These are phyloP conservation scores for Kwoniella sp. DNA, from an alignment of 768 basidiomycete species.

Conservation along the genomic window DNA sequence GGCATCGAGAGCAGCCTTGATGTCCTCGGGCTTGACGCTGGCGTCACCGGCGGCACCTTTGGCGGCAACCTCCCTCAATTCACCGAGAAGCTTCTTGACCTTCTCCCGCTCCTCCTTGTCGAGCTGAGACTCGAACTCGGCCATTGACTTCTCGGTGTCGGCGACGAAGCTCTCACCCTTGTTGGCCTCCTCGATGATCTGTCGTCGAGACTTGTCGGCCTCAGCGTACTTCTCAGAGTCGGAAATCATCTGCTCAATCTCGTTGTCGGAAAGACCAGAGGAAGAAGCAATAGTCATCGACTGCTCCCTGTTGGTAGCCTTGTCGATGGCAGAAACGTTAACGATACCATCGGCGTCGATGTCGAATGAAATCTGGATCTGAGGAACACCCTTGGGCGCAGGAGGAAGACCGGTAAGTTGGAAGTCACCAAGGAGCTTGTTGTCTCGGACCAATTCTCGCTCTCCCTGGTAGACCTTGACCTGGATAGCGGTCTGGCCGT, in stretches of 20 bases:
- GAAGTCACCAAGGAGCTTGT: slow-evolving; percentile 99
- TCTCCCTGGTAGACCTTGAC: slow-evolving; percentile 99
- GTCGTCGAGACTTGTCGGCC: slow-evolving; percentile 81
- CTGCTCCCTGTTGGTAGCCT: slow-evolving; percentile 60
- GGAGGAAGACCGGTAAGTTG: slow-evolving; percentile 97
- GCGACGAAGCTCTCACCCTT: slow-evolving; percentile 90
- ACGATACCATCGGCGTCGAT: slow-evolving; percentile 92
- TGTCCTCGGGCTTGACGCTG: slow-evolving; percentile 76
- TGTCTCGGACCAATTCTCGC: slow-evolving; percentile 96
- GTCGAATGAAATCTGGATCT: slow-evolving; percentile 89
- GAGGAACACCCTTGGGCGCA: slow-evolving; percentile 64
- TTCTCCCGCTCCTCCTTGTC: slow-evolving; percentile 91
- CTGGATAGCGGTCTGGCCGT: slow-evolving; percentile 98
- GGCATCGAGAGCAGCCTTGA: slow-evolving; percentile 90
- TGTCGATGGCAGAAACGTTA: slow-evolving; percentile 87
- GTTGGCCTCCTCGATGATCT: slow-evolving; percentile 93
- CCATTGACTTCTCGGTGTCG: slow-evolving; percentile 97
- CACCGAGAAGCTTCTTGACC: slow-evolving; percentile 79
- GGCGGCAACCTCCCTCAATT: slow-evolving; percentile 82
- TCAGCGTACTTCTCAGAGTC: slow-evolving; percentile 95
- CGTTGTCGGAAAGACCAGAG: slow-evolving; percentile 91
- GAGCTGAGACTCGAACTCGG: slow-evolving; percentile 96
- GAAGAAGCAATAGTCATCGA: slow-evolving; percentile 83
- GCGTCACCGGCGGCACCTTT: slow-evolving; percentile 89
- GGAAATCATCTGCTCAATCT: slow-evolving; percentile 94